Conservation (phyloP, 257 asterid species). For the Mitragyna speciosa region DNA sequence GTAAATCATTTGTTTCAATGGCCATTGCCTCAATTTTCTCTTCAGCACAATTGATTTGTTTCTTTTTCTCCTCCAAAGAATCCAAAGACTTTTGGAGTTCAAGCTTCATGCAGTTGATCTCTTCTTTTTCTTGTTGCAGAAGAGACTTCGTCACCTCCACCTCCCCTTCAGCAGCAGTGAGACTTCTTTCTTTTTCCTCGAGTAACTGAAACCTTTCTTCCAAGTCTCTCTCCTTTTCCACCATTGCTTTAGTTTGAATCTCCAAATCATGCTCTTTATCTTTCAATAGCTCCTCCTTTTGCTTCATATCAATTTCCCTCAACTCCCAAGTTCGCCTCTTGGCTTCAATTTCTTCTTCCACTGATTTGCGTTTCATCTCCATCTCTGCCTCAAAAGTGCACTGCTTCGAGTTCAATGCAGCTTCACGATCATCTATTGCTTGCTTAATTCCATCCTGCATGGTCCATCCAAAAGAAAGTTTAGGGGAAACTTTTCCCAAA, state of each 20-base stretch:
- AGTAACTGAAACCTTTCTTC: constrained; percentile 47
- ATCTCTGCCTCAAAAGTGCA: constrained; percentile 64
- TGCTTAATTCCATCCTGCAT: constrained; percentile 61
- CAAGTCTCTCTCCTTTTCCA: constrained; percentile 60
- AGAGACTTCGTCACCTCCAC: constrained; percentile 42
- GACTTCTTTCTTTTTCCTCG: constrained; percentile 58
- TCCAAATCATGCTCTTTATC: constrained; percentile 79
- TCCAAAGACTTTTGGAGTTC: constrained; percentile 61
- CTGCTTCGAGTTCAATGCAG: constrained; percentile 49
- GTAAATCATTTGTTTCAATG: constrained; percentile 71
- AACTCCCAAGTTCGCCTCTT: constrained; percentile 83
- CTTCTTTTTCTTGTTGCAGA: constrained; percentile 59
- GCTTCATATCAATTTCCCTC: constrained; percentile 81
- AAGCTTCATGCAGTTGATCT: constrained; percentile 44
- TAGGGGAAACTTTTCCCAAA: background rate
- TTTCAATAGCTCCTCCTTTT: constrained; percentile 59
- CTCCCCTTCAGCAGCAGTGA: constrained; percentile 53
- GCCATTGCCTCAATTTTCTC: constrained; percentile 68
- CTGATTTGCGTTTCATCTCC: constrained; percentile 56
- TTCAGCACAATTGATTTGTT: constrained; percentile 51
- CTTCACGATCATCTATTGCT: constrained; percentile 56
- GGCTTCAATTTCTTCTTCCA: constrained; percentile 67
- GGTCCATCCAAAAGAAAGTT: constrained; percentile 24
- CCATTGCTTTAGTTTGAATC: constrained; percentile 42
- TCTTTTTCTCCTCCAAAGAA: constrained; percentile 61